phyloP scores from a whole-genome alignment of 148 eudicot genomes.

The Drosera capensis region DNA sequence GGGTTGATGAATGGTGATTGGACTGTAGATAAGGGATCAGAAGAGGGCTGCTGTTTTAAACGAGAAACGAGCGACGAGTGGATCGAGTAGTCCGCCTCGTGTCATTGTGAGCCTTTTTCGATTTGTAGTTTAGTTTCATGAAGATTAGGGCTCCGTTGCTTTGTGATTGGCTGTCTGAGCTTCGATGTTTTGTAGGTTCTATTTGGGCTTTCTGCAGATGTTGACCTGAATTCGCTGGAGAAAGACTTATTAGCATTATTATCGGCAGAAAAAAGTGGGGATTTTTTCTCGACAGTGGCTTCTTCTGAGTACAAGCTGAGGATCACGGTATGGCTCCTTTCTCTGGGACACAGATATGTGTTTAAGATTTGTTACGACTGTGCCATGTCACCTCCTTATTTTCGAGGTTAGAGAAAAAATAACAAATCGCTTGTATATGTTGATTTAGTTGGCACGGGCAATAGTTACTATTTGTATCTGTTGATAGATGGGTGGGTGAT shows the following conservation, averaged over 20 bases:
- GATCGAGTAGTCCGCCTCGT: conserved; percentile 71
- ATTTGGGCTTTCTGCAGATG: conserved; percentile 65
- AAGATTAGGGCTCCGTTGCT: not conserved
- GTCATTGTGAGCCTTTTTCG: conserved; percentile 44
- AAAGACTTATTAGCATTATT: conserved; percentile 44
- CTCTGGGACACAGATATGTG: too few species aligned
- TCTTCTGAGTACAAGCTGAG: conserved; percentile 67
- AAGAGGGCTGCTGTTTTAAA: conserved; percentile 56
- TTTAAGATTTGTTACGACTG: too few species aligned
- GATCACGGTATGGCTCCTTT: conserved; percentile 42
- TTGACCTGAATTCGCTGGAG: conserved; percentile 41
- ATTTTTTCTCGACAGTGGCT: conserved; percentile 38
- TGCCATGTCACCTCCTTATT: too few species aligned
- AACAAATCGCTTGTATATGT: too few species aligned
- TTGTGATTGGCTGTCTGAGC: conserved; percentile 2
- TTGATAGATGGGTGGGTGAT: too few species aligned
- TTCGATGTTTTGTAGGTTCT: conserved; percentile 36
- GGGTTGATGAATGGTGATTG: not conserved
- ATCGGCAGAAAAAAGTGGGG: conserved; percentile 22
- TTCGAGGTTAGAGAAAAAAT: too few species aligned
- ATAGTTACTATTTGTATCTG: too few species aligned
- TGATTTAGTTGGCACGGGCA: too few species aligned
- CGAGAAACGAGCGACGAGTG: conserved; percentile 55
- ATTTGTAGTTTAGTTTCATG: not conserved
- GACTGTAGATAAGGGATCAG: conserved; percentile 53